Evolutionary conservation across 352 stramenopile species (phyloP).

Genomic region (Phytopythium boreale): DNA sequence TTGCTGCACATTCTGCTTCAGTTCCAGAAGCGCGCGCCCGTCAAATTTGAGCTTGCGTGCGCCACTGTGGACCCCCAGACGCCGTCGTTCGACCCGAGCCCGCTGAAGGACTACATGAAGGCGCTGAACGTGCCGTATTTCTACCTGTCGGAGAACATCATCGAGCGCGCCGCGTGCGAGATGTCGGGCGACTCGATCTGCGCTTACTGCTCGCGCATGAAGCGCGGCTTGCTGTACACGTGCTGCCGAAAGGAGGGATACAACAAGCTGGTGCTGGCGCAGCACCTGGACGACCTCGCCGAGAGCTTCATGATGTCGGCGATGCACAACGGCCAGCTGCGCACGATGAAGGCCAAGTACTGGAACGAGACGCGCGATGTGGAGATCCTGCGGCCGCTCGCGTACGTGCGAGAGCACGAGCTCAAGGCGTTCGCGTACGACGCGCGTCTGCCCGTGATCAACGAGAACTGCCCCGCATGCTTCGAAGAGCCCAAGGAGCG

Average conservation of each 20-base stretch:
- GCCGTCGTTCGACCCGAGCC: slow-evolving; percentile 95
- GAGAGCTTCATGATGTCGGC: slow-evolving; percentile 99
- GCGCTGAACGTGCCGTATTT: slow-evolving; percentile 94
- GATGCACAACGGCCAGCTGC: slow-evolving; percentile 97
- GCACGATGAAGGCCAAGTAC: slow-evolving; percentile 99
- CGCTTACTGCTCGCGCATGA: slow-evolving; percentile 96
- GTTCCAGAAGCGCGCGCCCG: slow-evolving; percentile 91
- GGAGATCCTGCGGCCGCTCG: slow-evolving; percentile 94
- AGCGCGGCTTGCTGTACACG: slow-evolving; percentile 96
- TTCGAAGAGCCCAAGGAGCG: slow-evolving; percentile 98
- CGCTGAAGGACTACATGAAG: slow-evolving; percentile 96
- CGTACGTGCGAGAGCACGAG: slow-evolving; percentile 94
- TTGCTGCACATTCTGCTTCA: slow-evolving; percentile 95
- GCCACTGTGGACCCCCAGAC: slow-evolving; percentile 97
- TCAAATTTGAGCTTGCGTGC: slow-evolving; percentile 94
- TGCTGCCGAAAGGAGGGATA: slow-evolving; percentile 92
- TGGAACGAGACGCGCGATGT: slow-evolving; percentile 94
- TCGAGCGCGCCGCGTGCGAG: slow-evolving; percentile 84
- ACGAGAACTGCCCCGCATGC: slow-evolving; percentile 99
- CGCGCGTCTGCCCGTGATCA: slow-evolving; percentile 95
- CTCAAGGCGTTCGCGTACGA: slow-evolving; percentile 85
- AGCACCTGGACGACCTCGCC: slow-evolving; percentile 97
- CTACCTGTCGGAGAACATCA: slow-evolving; percentile 94
- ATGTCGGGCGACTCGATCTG: slow-evolving; percentile 92
- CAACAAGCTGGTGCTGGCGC: slow-evolving; percentile 93